Conservation (phyloP, 2,329 filamentous ascomycete species). For the Diaporthe sp. region DNA sequence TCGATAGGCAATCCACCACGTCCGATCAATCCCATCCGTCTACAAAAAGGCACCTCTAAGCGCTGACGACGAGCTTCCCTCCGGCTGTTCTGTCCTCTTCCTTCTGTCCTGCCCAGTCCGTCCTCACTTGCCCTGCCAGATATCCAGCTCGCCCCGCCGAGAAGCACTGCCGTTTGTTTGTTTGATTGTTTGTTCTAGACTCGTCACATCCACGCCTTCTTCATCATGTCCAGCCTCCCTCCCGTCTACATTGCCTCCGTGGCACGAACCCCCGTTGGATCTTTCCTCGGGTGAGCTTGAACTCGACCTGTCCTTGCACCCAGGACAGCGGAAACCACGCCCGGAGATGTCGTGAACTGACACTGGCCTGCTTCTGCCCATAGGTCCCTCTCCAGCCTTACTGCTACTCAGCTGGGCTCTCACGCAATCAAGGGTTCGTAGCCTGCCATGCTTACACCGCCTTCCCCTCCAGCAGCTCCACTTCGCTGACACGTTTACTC, state of each 20-base stretch:
- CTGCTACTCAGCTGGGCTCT: conserved; percentile 86
- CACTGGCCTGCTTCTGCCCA: conserved; percentile 35
- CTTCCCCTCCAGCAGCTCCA: not conserved
- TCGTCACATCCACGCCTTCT: conserved; percentile 28
- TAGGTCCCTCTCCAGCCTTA: conserved; percentile 90
- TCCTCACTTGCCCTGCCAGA: not conserved
- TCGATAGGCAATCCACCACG: conserved; percentile 22
- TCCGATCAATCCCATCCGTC: not conserved
- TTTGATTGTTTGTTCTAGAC: conserved; percentile 8
- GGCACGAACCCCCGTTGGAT: conserved; percentile 90
- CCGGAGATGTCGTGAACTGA: conserved; percentile 38
- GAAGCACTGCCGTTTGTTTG: not conserved
- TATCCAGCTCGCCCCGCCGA: conserved; percentile 9
- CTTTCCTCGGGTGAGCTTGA: conserved; percentile 85
- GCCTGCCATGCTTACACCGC: not conserved
- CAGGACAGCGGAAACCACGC: not conserved
- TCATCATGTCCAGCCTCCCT: conserved; percentile 81
- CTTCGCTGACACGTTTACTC: conserved; percentile 38
- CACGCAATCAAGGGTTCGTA: conserved; percentile 89
- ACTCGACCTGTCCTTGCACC: conserved; percentile 44
- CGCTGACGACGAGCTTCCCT: conserved; percentile 18
- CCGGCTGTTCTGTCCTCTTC: not conserved
- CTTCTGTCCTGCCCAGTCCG: not conserved
- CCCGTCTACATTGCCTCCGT: conserved; percentile 97
- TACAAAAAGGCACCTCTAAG: conserved; percentile 20